Evolutionary conservation across 768 basidiomycete species (phyloP).

Genomic region (Phylloporus sp.): DNA sequence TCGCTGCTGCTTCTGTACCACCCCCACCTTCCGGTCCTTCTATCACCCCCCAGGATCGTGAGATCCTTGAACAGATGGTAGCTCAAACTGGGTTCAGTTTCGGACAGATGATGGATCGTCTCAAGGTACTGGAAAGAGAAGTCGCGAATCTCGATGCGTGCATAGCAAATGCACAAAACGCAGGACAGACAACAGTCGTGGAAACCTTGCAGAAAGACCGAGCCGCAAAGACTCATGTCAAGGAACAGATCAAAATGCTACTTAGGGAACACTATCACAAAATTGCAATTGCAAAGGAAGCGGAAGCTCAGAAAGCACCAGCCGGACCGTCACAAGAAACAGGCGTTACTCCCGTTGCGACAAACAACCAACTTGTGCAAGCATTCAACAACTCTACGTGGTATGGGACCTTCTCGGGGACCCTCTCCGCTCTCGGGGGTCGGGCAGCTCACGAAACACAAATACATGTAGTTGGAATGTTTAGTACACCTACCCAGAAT

Average conservation of each 20-base stretch:
- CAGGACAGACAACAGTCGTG: slow-evolving; percentile 17
- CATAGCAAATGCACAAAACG: slow-evolving; percentile 11
- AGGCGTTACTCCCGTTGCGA: background rate
- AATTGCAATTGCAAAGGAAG: slow-evolving; percentile 7
- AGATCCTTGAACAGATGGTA: slow-evolving; percentile 16
- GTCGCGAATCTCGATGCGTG: slow-evolving; percentile 11
- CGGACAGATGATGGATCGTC: slow-evolving; percentile 22
- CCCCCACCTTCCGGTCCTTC: slow-evolving; percentile 9
- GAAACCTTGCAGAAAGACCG: slow-evolving; percentile 13
- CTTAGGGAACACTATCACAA: slow-evolving; percentile 18
- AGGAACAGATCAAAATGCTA: slow-evolving; percentile 10
- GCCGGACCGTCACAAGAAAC: slow-evolving; percentile 10
- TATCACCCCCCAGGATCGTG: background rate
- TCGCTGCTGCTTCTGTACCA: slow-evolving; percentile 7
- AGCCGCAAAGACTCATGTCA: background rate
- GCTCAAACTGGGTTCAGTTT: slow-evolving; percentile 10
- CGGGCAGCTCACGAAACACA: slow-evolving; percentile 38
- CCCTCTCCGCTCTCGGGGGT: slow-evolving; percentile 27
- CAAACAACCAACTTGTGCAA: slow-evolving; percentile 1
- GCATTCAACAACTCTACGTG: slow-evolving; percentile 29
- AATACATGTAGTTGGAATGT: slow-evolving; percentile 31
- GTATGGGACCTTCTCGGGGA: slow-evolving; percentile 47
- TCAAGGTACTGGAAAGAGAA: slow-evolving; percentile 16
- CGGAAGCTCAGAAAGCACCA: slow-evolving; percentile 7
- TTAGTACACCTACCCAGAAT: slow-evolving; percentile 17